Evolutionary conservation across 176 grass and related monocot genomes (phyloP).

Genomic region (Eleusine coracana): DNA sequence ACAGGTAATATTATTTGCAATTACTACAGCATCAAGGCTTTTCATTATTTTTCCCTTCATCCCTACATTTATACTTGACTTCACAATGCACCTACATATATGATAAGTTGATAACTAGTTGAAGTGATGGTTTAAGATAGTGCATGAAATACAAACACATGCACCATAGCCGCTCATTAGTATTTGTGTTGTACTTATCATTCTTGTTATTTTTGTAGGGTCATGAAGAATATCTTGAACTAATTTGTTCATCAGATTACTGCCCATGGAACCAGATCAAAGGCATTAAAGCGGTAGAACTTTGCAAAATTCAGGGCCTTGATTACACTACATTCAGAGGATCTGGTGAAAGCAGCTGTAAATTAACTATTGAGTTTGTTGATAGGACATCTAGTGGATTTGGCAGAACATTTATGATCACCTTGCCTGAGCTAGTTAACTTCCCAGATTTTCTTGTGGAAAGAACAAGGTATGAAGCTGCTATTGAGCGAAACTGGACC

Average conservation of each 20-base stretch:
- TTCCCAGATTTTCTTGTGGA: slow-evolving; percentile 96
- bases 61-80: background rate
- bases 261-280: slow-evolving; percentile 64
- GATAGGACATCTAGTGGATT: slow-evolving; percentile 59
- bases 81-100: background rate
- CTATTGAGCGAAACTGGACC: slow-evolving; percentile 83
- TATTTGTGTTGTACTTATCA: slow-evolving; percentile 18
- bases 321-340: slow-evolving; percentile 77
- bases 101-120: slow-evolving; percentile 9
- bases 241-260: slow-evolving; percentile 32
- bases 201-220: slow-evolving; percentile 60
- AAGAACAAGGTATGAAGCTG: slow-evolving; percentile 75
- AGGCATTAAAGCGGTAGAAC: slow-evolving; percentile 77
- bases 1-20: slow-evolving; percentile 62
- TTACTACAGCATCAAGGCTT: background rate
- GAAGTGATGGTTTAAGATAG: background rate
- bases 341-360: slow-evolving; percentile 95
- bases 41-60: background rate
- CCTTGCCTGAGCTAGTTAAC: slow-evolving; percentile 69
- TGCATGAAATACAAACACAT: background rate
- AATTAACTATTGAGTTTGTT: slow-evolving; percentile 68
- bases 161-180: background rate
- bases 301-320: slow-evolving; percentile 76
- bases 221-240: slow-evolving; percentile 73
- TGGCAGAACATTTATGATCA: slow-evolving; percentile 63